Percentiles rank a stretch among this genome's conserved stretches.
Evolutionary conservation across 2,329 filamentous ascomycete species (phyloP).

Genomic region (Stylonectria norvegica): DNA sequence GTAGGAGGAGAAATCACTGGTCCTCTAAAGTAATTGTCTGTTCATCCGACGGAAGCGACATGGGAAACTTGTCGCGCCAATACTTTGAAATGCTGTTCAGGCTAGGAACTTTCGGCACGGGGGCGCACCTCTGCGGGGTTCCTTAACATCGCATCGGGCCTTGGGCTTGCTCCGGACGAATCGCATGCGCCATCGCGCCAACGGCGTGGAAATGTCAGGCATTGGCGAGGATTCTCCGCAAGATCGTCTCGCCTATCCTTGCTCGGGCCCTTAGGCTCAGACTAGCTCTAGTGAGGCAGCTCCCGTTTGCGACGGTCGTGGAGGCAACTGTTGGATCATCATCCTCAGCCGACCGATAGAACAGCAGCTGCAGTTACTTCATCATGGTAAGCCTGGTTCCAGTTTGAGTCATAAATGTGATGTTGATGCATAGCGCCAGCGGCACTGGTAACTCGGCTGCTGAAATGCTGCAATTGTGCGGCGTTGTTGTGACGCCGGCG

Average conservation of each 20-base stretch:
- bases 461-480: too few species aligned
- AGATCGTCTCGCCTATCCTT: not conserved
- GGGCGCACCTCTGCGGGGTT: conserved; percentile 20
- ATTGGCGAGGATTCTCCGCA: conserved; percentile 14
- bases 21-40: not conserved
- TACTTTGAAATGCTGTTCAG: conserved; percentile 18
- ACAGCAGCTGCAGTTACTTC: too few species aligned
- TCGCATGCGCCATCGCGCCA: conserved; percentile 16
- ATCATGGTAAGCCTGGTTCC: too few species aligned
- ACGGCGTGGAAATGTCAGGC: conserved; percentile 14
- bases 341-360: too few species aligned
- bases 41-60: not conserved
- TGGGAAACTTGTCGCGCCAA: conserved; percentile 16
- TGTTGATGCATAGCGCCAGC: too few species aligned
- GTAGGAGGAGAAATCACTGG: conserved; percentile 1
- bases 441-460: too few species aligned
- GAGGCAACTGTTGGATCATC: too few species aligned
- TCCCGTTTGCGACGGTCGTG: too few species aligned
- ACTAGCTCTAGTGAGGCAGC: too few species aligned
- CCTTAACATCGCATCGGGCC: conserved; percentile 10
- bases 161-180: conserved; percentile 12
- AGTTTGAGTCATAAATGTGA: too few species aligned
- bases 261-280: too few species aligned
- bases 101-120: conserved; percentile 13
- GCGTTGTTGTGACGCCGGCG: too few species aligned